Base-by-base conservation (phyloP, 192 early-diverging fungal genomes). In the Fimicolochytrium jonesii region DNA sequence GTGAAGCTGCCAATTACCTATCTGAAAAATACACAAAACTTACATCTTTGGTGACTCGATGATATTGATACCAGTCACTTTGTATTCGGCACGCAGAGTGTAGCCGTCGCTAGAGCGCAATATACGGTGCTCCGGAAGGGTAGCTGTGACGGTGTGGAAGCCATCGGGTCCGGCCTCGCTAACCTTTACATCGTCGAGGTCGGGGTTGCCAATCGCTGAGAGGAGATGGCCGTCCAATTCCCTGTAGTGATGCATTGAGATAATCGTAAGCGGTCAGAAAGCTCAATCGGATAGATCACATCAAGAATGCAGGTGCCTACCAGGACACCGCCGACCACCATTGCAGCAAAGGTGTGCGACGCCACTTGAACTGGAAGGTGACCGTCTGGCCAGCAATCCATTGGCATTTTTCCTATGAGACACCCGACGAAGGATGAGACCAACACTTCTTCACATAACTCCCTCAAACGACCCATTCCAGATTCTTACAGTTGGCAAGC, bases 331-430 rank as follows among this genome's bases (percentile, higher is more conserved):
- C 33, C 53, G 13, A 20, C 5, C 5, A 55, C 53, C 53, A 55
- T 13, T 18, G 10, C 18, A 55, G 3, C 17, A 55, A 34, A 2
- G 53, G 53, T n/a, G 7, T 55, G 33, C 53, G 53, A 17, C 53
- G 53, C 53, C 53, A 55, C 18, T 55, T 55, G 53, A 55, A 55
- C 4, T 13, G 2, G 53, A 55, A 55, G 11, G 33, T 37, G 7
- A 55, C 34, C 4, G 33, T 33, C 18, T 55, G 31, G 26, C 53
- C 53, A 9, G 53, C 29, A 22, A 55, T 55, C 53, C 53, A 55
- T 33, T 55, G 53, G 32, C 53, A 55, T 20, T 55, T 55, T n/a
- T n/a, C n/a, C n/a, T n/a, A n/a, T n/a, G n/a, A n/a, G n/a, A n/a
- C n/a, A n/a, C n/a, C n/a, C n/a, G n/a, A n/a, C n/a, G n/a, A n/a